A percentile compares a stretch with the other conserved stretches of the same genome.
phyloP scores from a whole-genome alignment of 2,329 filamentous ascomycete genomes.

The Fusarium sp. region DNA sequence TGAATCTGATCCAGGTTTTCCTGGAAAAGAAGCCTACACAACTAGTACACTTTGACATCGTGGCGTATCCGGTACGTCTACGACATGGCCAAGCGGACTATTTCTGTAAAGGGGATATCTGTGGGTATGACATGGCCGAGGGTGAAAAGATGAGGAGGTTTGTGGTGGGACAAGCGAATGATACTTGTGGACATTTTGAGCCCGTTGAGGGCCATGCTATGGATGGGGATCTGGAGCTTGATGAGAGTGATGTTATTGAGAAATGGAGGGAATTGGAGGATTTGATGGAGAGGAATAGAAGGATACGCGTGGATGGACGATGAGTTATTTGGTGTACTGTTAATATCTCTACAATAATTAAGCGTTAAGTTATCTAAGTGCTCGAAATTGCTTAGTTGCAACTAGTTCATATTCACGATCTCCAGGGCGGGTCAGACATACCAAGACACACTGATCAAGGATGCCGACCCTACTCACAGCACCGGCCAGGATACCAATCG shows the following conservation, averaged over 20 bases:
- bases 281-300: neutral
- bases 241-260: constrained; percentile 3
- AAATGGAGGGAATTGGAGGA: neutral
- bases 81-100: neutral
- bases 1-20: neutral
- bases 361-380: neutral
- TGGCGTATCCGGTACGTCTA: neutral
- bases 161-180: constrained; percentile 1
- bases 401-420: fast-evolving
- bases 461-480: too few species aligned
- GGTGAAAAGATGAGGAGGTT: neutral
- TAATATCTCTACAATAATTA: fast-evolving
- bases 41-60: neutral
- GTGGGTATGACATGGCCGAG: neutral
- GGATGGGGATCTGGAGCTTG: neutral
- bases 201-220: neutral
- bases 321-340: neutral
- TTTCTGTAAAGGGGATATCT: neutral
- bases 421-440: fast-evolving
- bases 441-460: fast-evolving
- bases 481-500: fast-evolving
- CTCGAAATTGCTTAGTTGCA: too few species aligned
- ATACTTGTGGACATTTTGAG: neutral
- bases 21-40: neutral
- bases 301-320: too few species aligned